phyloP scores from a whole-genome alignment of 2,329 filamentous ascomycete species.

The Ascochyta rabiei region DNA sequence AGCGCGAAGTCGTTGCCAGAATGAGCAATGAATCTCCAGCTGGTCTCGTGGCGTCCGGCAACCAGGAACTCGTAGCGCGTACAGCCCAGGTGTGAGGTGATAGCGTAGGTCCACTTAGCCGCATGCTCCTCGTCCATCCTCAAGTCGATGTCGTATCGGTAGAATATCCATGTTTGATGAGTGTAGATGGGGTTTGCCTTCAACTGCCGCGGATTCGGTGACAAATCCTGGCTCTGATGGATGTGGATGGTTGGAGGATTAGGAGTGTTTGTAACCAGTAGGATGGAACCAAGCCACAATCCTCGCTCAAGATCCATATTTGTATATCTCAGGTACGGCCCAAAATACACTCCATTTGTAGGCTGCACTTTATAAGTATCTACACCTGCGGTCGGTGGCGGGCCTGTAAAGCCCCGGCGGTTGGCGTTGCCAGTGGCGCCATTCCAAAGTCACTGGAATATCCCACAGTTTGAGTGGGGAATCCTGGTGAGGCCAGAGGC shows the following conservation, averaged over 20 bases:
- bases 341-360: slow-evolving; percentile 97
- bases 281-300: slow-evolving; percentile 89
- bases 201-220: slow-evolving; percentile 88
- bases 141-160: slow-evolving; percentile 89
- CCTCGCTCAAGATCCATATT: slow-evolving; percentile 97
- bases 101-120: slow-evolving; percentile 95
- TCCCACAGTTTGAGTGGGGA: slow-evolving; percentile 79
- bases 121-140: slow-evolving; percentile 80
- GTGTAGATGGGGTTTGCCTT: slow-evolving; percentile 81
- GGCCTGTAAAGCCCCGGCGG: slow-evolving; percentile 82
- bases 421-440: slow-evolving; percentile 73
- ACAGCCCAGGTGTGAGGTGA: slow-evolving; percentile 94
- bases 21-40: slow-evolving; percentile 94
- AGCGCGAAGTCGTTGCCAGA: slow-evolving; percentile 96
- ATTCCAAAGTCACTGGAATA: slow-evolving; percentile 88
- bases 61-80: slow-evolving; percentile 98
- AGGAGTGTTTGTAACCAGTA: slow-evolving; percentile 87
- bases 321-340: slow-evolving; percentile 90
- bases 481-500: slow-evolving; percentile 78
- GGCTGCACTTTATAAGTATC: slow-evolving; percentile 93
- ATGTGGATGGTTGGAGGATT: slow-evolving; percentile 96
- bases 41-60: slow-evolving; percentile 85
- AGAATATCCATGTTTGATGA: slow-evolving; percentile 94
- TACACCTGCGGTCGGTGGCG: slow-evolving; percentile 85
- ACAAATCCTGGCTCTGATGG: slow-evolving; percentile 86